A percentile compares a stretch with the other conserved stretches of the same genome.
phyloP scores from a whole-genome alignment of 176 grass and related monocot genomes.

The Saccharum officinarum region DNA sequence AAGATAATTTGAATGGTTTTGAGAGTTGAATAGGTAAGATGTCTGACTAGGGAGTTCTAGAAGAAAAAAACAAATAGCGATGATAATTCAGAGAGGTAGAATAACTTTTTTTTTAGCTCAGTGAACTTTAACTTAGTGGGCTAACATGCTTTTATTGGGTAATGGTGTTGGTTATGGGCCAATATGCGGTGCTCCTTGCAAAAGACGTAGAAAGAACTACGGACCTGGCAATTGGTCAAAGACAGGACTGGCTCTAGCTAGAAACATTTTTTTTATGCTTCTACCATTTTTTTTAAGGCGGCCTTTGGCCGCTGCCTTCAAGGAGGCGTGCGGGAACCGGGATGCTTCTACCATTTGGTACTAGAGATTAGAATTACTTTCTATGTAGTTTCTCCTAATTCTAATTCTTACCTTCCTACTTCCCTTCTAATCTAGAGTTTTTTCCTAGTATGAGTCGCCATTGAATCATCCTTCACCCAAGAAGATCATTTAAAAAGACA shows the following conservation, averaged over 20 bases:
- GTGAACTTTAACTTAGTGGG: not conserved
- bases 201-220: not conserved
- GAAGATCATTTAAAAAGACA: not conserved
- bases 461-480: too few relatives aligned
- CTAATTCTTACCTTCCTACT: not conserved
- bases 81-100: not conserved
- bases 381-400: not conserved
- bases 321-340: too few relatives aligned
- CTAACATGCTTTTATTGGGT: not conserved
- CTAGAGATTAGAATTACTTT: too few relatives aligned
- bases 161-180: not conserved
- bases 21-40: not conserved
- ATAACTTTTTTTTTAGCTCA: not conserved
- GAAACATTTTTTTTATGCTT: not conserved
- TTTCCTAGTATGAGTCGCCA: not conserved
- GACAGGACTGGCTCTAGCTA: too few relatives aligned
- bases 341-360: not conserved
- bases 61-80: not conserved
- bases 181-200: not conserved
- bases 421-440: not conserved
- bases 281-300: too few relatives aligned
- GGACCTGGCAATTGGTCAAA: not conserved
- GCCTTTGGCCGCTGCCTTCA: too few relatives aligned
- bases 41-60: not conserved
- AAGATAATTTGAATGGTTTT: not conserved